A percentile compares a stretch with the other conserved stretches of the same genome.
Evolutionary conservation across 345 rosid genomes (phyloP).

Genomic region (Excoecaria agallocha): DNA sequence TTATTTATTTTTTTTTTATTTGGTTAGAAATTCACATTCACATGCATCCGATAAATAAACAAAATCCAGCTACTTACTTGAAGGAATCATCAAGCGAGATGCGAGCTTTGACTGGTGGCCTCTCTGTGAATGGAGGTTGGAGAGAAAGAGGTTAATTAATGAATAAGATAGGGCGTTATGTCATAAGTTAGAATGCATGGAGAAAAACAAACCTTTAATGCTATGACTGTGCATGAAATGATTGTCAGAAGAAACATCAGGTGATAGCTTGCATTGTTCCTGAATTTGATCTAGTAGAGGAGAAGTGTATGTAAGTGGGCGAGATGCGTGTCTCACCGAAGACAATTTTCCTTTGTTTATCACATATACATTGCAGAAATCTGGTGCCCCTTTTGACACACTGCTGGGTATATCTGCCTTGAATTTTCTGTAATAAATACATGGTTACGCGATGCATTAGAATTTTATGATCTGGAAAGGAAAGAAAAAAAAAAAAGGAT

Average conservation of each 20-base stretch:
- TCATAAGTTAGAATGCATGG: not conserved
- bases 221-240: constrained; percentile 35
- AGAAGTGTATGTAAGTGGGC: constrained; percentile 56
- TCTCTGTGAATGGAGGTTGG: constrained; percentile 35
- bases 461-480: not conserved
- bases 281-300: constrained; percentile 59
- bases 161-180: not conserved
- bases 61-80: constrained; percentile 34
- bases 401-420: constrained; percentile 60
- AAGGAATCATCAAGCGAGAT: constrained; percentile 44
- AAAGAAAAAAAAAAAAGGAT: not conserved
- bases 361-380: constrained; percentile 77
- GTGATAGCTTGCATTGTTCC: constrained; percentile 19
- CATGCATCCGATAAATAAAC: not conserved
- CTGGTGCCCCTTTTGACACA: constrained; percentile 66
- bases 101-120: constrained; percentile 37
- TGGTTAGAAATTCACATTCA: not conserved
- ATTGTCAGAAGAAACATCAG: constrained; percentile 26
- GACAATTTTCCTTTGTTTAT: constrained; percentile 77
- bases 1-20: not conserved
- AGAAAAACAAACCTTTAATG: constrained; percentile 45
- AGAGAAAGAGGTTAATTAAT: not conserved
- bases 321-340: constrained; percentile 51
- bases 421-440: constrained; percentile 46
- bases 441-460: not conserved